Percentiles rank a stretch among this genome's conserved stretches.
These are phyloP conservation scores for Aspergillus sergii DNA, from an alignment of 2,329 filamentous ascomycete genomes.

Conservation along the genomic window DNA sequence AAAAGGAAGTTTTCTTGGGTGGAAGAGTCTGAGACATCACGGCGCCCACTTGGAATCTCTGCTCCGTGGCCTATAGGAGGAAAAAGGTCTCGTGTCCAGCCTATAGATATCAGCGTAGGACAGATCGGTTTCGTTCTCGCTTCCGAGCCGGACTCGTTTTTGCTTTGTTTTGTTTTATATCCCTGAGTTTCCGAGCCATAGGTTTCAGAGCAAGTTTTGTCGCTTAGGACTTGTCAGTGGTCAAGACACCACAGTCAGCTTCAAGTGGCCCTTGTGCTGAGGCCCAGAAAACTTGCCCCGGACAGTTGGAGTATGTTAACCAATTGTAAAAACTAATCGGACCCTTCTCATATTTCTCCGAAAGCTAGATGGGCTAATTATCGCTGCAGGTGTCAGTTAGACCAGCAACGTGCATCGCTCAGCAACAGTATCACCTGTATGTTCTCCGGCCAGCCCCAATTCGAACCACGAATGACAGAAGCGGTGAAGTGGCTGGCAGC, in stretches of 20 bases:
- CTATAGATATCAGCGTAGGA: neutral
- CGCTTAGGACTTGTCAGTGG: neutral
- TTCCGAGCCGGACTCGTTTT: neutral
- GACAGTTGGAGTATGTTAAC: conserved; percentile 13
- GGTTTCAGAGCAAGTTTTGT: conserved; percentile 1
- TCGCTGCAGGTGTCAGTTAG: conserved; percentile 29
- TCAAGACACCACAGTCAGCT: conserved; percentile 9
- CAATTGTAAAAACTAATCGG: conserved; percentile 16
- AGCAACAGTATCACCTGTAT: conserved; percentile 13
- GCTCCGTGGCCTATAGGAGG: conserved; percentile 1
- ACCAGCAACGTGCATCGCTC: conserved; percentile 23
- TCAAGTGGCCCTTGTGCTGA: neutral
- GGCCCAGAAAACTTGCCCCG: neutral
- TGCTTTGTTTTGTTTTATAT: neutral
- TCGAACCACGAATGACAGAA: conserved; percentile 15
- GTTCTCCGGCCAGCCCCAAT: conserved; percentile 9
- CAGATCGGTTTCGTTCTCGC: neutral
- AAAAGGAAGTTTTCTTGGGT: neutral
- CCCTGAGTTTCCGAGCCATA: neutral
- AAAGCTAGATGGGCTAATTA: conserved; percentile 21
- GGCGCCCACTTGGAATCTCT: neutral
- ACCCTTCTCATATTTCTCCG: conserved; percentile 26
- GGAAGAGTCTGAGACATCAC: conserved; percentile 14
- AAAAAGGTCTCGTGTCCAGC: neutral
- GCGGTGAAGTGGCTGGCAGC: conserved; percentile 29